phyloP scores from a whole-genome alignment of 805 yeast species.

The Myxozyma lipomycoides region DNA sequence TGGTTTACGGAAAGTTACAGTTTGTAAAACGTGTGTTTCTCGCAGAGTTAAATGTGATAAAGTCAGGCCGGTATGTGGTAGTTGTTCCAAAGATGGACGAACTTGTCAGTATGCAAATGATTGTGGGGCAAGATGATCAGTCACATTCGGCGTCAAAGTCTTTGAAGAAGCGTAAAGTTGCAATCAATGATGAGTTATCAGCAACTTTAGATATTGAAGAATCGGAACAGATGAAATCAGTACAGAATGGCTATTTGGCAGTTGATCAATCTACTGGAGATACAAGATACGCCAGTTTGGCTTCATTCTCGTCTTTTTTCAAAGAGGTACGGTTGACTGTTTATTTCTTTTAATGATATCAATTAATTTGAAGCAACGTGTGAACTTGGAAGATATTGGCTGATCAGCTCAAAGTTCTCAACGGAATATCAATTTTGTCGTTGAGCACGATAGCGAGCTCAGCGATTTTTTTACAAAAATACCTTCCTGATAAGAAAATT shows the following conservation, averaged over 20 bases:
- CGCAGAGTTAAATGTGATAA: neutral
- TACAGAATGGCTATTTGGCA: neutral
- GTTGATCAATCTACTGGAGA: neutral
- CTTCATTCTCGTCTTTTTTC: neutral
- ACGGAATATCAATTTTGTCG: too few relatives aligned
- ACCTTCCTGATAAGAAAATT: neutral
- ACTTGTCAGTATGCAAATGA: neutral
- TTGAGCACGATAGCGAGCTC: neutral
- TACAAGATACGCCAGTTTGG: neutral
- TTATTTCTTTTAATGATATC: neutral
- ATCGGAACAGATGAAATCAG: neutral
- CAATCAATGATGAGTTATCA: neutral
- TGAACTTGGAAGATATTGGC: neutral
- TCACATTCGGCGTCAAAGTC: neutral
- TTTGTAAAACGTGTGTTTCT: neutral
- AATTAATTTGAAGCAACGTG: neutral
- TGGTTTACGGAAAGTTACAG: neutral
- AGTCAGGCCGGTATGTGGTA: neutral
- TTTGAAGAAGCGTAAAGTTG: neutral
- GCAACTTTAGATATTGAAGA: too few relatives aligned
- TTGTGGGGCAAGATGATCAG: neutral
- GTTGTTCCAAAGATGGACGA: neutral
- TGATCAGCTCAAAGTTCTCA: too few relatives aligned
- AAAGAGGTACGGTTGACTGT: neutral
- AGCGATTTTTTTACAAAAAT: neutral